phyloP scores from a whole-genome alignment of 2,329 filamentous ascomycete species.

The Trichoderma cornu-damae region DNA sequence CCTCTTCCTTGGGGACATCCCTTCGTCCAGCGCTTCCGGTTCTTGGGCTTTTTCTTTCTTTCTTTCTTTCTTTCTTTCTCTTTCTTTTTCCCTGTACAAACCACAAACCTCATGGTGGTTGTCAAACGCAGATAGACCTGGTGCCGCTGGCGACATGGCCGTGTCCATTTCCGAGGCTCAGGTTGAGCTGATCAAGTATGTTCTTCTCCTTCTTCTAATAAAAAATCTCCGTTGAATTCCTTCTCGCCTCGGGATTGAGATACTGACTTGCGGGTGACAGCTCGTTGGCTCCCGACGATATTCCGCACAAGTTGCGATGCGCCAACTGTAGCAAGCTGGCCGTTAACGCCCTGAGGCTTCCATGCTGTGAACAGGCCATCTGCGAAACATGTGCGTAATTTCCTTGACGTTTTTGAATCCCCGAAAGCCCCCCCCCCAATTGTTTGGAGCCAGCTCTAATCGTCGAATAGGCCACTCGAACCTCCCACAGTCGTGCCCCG shows the following conservation, averaged over 20 bases:
- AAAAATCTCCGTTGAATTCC: too few species aligned
- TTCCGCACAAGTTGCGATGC: slow-evolving; percentile 94
- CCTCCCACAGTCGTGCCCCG: slow-evolving; percentile 74
- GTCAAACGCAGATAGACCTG: slow-evolving; percentile 17
- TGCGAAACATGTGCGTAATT: slow-evolving; percentile 71
- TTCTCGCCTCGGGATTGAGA: neutral
- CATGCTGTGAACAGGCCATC: slow-evolving; percentile 93
- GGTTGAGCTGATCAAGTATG: slow-evolving; percentile 55
- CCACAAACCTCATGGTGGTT: slow-evolving; percentile 11
- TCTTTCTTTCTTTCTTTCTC: too few species aligned
- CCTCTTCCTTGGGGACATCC: neutral
- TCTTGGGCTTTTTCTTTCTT: neutral
- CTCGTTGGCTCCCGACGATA: slow-evolving; percentile 72
- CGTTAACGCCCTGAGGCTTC: slow-evolving; percentile 82
- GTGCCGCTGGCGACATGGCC: slow-evolving; percentile 31
- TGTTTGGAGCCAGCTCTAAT: slow-evolving; percentile 2
- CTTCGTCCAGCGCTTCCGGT: neutral
- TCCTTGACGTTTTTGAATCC: neutral
- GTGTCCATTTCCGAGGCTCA: slow-evolving; percentile 45
- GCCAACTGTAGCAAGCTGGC: slow-evolving; percentile 88
- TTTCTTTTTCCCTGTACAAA: neutral
- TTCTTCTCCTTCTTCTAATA: neutral
- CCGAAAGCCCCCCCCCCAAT: slow-evolving; percentile 15
- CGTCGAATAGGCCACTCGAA: slow-evolving; percentile 62
- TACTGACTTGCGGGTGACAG: slow-evolving; percentile 44